Evolutionary conservation across 1,284 basidiomycete genomes (phyloP).

Genomic region (Ustilago loliicola): DNA sequence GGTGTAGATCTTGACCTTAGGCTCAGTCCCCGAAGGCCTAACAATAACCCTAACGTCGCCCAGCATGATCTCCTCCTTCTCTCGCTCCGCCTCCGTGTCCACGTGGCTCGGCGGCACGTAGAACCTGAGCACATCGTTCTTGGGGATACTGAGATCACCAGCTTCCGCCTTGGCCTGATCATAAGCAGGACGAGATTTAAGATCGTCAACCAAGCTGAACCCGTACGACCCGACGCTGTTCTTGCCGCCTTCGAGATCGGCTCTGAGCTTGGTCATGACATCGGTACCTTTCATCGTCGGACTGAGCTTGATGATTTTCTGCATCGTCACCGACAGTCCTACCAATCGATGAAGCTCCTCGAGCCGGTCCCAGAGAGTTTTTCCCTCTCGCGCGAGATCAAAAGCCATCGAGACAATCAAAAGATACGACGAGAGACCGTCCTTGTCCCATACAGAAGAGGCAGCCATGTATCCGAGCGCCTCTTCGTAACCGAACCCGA

Average conservation of each 20-base stretch:
- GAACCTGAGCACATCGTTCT: slow-evolving; percentile 64
- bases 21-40: slow-evolving; percentile 62
- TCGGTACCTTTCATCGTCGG: slow-evolving; percentile 54
- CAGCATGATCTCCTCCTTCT: slow-evolving; percentile 55
- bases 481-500: slow-evolving; percentile 64
- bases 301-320: slow-evolving; percentile 60
- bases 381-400: slow-evolving; percentile 43
- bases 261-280: slow-evolving; percentile 58
- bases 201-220: slow-evolving; percentile 58
- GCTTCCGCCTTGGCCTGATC: slow-evolving; percentile 48
- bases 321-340: slow-evolving; percentile 57
- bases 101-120: slow-evolving; percentile 52
- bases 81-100: slow-evolving; percentile 15
- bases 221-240: slow-evolving; percentile 26
- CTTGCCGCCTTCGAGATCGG: slow-evolving; percentile 44
- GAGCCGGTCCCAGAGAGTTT: slow-evolving; percentile 61
- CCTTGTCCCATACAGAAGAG: slow-evolving; percentile 63
- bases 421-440: slow-evolving; percentile 61
- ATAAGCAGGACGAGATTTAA: slow-evolving; percentile 36
- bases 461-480: slow-evolving; percentile 65
- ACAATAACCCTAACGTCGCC: slow-evolving; percentile 60
- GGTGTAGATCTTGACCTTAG: slow-evolving; percentile 65
- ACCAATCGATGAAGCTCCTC: slow-evolving; percentile 59
- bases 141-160: slow-evolving; percentile 53
- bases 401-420: slow-evolving; percentile 57